Percentiles rank a stretch among this genome's conserved stretches.
These are phyloP conservation scores for Bertia moriformis DNA, from an alignment of 2,329 filamentous ascomycete species.

Conservation along the genomic window DNA sequence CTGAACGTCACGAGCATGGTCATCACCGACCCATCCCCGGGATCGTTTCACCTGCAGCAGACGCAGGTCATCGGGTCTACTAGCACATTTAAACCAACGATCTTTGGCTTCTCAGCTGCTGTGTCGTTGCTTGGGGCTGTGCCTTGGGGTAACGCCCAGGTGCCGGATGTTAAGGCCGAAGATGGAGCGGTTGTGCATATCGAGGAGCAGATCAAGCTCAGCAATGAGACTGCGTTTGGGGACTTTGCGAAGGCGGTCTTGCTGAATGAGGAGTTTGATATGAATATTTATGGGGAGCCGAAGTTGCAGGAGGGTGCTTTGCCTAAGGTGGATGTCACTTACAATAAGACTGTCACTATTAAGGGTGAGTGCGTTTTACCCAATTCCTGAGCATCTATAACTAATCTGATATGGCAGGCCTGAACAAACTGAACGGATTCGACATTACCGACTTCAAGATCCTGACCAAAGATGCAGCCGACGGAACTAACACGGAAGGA, in stretches of 20 bases:
- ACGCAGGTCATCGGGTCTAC: constrained; percentile 23
- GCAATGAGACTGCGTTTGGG: constrained; percentile 23
- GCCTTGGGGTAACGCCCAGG: constrained; percentile 24
- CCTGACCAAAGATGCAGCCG: background rate
- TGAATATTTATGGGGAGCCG: constrained; percentile 31
- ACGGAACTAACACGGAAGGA: background rate
- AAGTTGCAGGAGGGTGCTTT: constrained; percentile 28
- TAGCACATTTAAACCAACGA: constrained; percentile 30
- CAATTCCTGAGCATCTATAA: no score
- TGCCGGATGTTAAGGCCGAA: constrained; percentile 26
- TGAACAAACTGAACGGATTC: constrained; percentile 1
- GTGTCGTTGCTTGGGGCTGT: constrained; percentile 25
- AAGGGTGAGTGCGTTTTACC: constrained; percentile 31
- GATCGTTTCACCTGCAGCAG: constrained; percentile 28
- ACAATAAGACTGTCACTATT: constrained; percentile 34
- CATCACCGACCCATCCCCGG: constrained; percentile 27
- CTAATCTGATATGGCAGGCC: background rate
- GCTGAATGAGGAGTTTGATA: constrained; percentile 23
- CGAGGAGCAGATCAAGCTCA: constrained; percentile 24
- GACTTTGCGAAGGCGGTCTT: constrained; percentile 29
- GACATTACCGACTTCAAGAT: background rate
- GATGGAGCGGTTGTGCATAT: constrained; percentile 24
- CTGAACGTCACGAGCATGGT: constrained; percentile 28
- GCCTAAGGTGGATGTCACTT: constrained; percentile 29
- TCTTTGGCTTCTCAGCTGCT: constrained; percentile 31